These are phyloP conservation scores for Talaromyces sp. DNA, from an alignment of 2,329 filamentous ascomycete genomes.

Conservation along the genomic window DNA sequence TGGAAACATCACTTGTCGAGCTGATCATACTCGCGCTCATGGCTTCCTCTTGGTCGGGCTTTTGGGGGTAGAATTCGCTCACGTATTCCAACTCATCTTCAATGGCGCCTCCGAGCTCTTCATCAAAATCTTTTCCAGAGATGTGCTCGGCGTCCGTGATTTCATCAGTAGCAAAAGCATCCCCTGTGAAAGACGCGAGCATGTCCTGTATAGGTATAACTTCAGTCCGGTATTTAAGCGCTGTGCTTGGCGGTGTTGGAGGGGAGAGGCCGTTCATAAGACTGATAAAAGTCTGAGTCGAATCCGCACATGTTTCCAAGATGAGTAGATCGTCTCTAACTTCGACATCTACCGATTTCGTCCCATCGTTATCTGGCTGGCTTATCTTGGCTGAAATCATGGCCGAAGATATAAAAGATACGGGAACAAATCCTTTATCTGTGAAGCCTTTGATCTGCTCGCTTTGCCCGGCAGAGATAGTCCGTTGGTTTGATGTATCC, in stretches of 20 bases:
- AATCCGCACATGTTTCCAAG: slow-evolving; percentile 93
- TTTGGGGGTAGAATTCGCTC: slow-evolving; percentile 51
- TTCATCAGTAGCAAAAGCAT: slow-evolving; percentile 59
- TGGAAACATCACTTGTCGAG: slow-evolving; percentile 32
- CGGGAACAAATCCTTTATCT: slow-evolving; percentile 71
- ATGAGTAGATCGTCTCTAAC: slow-evolving; percentile 81
- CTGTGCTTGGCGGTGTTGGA: slow-evolving; percentile 74
- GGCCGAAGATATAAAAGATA: slow-evolving; percentile 82
- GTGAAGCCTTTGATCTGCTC: slow-evolving; percentile 48
- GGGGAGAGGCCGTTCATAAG: slow-evolving; percentile 76
- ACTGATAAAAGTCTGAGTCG: slow-evolving; percentile 82
- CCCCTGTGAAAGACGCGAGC: slow-evolving; percentile 81
- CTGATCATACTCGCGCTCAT: slow-evolving; percentile 38
- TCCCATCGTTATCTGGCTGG: slow-evolving; percentile 51
- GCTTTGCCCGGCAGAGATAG: slow-evolving; percentile 25
- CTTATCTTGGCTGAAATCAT: slow-evolving; percentile 60
- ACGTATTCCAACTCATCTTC: slow-evolving; percentile 46
- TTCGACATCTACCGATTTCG: slow-evolving; percentile 71
- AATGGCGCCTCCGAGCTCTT: slow-evolving; percentile 34
- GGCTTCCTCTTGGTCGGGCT: slow-evolving; percentile 35
- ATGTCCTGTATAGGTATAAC: slow-evolving; percentile 82
- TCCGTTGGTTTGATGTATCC: slow-evolving; percentile 27
- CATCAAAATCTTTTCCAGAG: slow-evolving; percentile 42
- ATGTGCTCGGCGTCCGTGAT: slow-evolving; percentile 18
- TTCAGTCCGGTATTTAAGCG: slow-evolving; percentile 80